Base-by-base conservation (phyloP, 257 asterid genomes). In the Rhazya stricta region DNA sequence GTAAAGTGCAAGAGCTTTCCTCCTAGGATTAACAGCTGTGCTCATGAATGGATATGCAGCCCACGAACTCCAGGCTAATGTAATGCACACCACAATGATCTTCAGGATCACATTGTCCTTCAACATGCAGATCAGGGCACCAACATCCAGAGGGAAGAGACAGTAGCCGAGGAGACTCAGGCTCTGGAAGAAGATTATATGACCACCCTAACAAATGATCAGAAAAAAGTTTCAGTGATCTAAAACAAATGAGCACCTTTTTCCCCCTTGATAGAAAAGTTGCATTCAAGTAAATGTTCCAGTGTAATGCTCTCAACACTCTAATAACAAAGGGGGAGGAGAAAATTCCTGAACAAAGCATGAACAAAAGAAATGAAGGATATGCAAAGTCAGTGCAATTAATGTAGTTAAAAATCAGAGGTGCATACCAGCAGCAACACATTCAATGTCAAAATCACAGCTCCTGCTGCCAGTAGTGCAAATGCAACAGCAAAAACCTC, bases 11-110 rank as follows among this genome's bases (percentile, higher is more conserved):
- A 95, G 96, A 77, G 99, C 97, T 84, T 92, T 95, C 83, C 99
- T 89, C 76, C 85, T 80, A 0, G 97, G 96, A 77, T 89, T 88
- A 29, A 92, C 97, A 27, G 96, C 96, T 5, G 90, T 89, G 75
- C 98, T 95, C 91, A 92, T 95, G 91, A 95, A 92, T 16, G 99
- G 99, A 79, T 95, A 95, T 67, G 99, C 99, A 27, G 98, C 99
- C 99, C 98, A 95, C 23, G 96, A 92, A 85, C 98, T 95, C 99
- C 97, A 95, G 12, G 96, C 93, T 76, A 95, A 72, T 42, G 99
- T 84, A 69, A 95, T 87, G 37, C 83, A 87, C 0, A 92, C 99
- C 73, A 95, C 92, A 29, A 87, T 91, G 62, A 87, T 77, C 86
- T 95, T 95, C 21, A 95, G 57, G 32, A 92, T 88, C 61, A 91